A percentile compares a stretch with the other conserved stretches of the same genome.
Conservation (phyloP, 371 early-diverging fungal genomes). For the Mortierella sp. region DNA sequence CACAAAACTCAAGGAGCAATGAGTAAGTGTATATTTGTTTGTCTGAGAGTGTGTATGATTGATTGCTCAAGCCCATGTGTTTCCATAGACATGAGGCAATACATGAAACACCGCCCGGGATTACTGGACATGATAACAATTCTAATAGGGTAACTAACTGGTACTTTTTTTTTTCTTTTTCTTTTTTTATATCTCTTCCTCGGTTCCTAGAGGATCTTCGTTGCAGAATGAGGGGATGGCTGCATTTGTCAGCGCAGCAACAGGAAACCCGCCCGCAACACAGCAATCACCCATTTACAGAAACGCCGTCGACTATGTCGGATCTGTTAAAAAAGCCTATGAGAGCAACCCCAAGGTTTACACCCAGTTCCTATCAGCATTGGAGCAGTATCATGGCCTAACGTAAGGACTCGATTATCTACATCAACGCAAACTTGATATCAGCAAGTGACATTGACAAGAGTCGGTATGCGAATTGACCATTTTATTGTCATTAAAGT, state of each 20-base stretch:
- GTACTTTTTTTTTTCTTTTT: not conserved
- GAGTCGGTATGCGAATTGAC: too few relatives aligned
- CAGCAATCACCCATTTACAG: constrained; percentile 18
- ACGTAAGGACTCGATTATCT: constrained; percentile 7
- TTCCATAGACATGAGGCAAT: too few relatives aligned
- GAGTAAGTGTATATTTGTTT: not conserved
- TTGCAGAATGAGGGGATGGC: constrained; percentile 20
- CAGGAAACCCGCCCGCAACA: constrained; percentile 20
- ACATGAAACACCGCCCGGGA: too few relatives aligned
- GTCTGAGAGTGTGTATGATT: not conserved
- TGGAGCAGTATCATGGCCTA: constrained; percentile 41
- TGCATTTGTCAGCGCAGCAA: constrained; percentile 17
- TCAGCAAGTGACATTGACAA: not conserved
- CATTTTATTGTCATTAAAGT: not conserved
- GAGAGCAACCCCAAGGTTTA: constrained; percentile 44
- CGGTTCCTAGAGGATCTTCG: constrained; percentile 9
- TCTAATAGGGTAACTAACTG: not conserved
- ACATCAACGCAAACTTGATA: not conserved
- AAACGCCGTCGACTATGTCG: constrained; percentile 51
- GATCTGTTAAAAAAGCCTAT: constrained; percentile 52
- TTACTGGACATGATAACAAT: not conserved
- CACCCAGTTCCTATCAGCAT: constrained; percentile 33
- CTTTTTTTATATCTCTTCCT: too few relatives aligned
- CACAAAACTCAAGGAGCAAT: constrained; percentile 15
- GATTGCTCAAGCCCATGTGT: too few relatives aligned